A percentile compares a stretch with the other conserved stretches of the same genome.
phyloP scores from a whole-genome alignment of 306 rosid genomes.

The Cotoneaster glaucophyllus region DNA sequence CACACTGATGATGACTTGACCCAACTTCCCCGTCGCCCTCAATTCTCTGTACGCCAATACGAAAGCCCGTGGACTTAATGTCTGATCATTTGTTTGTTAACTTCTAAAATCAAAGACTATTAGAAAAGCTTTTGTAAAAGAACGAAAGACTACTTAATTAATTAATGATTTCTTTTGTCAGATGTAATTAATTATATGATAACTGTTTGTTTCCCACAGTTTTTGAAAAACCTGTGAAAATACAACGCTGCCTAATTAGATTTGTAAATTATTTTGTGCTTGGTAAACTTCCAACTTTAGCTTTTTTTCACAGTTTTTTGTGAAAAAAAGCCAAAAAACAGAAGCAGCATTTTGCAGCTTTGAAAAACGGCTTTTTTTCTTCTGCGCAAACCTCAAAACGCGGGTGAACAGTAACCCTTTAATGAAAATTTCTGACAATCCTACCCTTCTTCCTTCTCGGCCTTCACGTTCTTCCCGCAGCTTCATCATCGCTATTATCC shows the following conservation, averaged over 20 bases:
- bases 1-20: slow-evolving; percentile 5
- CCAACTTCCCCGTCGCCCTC: neutral
- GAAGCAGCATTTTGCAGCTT: no score
- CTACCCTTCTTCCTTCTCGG: no score
- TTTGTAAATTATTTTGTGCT: neutral
- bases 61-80: neutral
- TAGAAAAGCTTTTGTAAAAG: neutral
- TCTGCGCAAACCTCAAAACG: no score
- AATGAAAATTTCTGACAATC: no score
- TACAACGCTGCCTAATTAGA: neutral
- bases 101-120: neutral
- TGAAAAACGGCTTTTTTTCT: no score
- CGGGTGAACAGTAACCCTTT: no score
- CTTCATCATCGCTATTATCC: no score
- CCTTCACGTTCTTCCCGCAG: no score
- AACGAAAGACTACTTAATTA: no score
- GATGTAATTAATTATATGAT: neutral
- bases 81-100: neutral
- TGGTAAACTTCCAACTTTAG: no score
- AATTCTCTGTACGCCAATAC: neutral
- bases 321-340: no score
- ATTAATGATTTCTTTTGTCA: neutral
- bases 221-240: neutral
- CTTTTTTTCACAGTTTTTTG: no score
- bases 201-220: neutral